Percentiles rank a stretch among this genome's conserved stretches.
phyloP scores from a whole-genome alignment of 164 flowering plant species.

The grape (Vitis vinifera) region ASM3070453v1 NC_081816.1:3366501-3367000 shows the following conservation, averaged over 20 bases:
- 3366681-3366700: too few relatives aligned
- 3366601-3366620: too few relatives aligned
- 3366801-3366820: background rate
- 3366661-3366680: too few relatives aligned
- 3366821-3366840: background rate
- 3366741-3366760: background rate
- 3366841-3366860: slow-evolving; percentile 32
- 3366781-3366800: slow-evolving; percentile 2
- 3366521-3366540: too few relatives aligned
- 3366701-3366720: background rate
- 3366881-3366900: background rate
- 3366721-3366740: too few relatives aligned
- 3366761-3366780: background rate
- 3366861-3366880: slow-evolving; percentile 5
- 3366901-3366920: background rate
- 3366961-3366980: slow-evolving; percentile 17
- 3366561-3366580: too few relatives aligned
- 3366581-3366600: too few relatives aligned
- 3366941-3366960: slow-evolving; percentile 24
- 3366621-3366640: too few relatives aligned
- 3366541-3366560: too few relatives aligned
- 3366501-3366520: too few relatives aligned
- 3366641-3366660: too few relatives aligned
- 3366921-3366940: slow-evolving; percentile 1
- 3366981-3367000: slow-evolving; percentile 7